Conservation (phyloP, 768 basidiomycete genomes). For the Trametes sanguinea region DNA sequence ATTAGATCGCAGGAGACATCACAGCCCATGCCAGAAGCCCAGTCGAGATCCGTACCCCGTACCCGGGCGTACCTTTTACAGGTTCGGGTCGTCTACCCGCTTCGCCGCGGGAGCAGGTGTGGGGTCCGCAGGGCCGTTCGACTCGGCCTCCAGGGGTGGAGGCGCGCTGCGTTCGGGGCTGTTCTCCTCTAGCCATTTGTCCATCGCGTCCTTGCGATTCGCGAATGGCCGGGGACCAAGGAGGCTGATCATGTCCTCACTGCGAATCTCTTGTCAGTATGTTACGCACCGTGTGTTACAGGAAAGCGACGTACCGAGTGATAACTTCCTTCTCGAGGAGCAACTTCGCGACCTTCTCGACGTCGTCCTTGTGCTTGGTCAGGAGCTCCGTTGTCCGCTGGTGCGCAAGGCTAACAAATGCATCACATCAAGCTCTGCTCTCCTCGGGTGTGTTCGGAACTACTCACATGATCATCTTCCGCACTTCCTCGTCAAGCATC, state of each 20-base stretch:
- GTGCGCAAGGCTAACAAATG: conserved; percentile 62
- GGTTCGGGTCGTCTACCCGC: conserved; percentile 35
- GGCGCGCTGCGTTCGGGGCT: conserved; percentile 61
- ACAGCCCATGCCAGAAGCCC: neutral
- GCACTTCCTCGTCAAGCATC: conserved; percentile 87
- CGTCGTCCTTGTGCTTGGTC: conserved; percentile 78
- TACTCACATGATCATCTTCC: conserved; percentile 87
- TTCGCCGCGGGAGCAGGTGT: conserved; percentile 53
- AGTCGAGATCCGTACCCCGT: neutral
- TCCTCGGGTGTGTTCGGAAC: neutral
- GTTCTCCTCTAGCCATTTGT: conserved; percentile 92
- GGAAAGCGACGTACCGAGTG: conserved; percentile 61
- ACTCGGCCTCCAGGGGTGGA: conserved; percentile 53
- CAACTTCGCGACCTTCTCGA: conserved; percentile 90
- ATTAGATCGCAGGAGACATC: conserved; percentile 19
- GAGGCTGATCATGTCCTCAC: conserved; percentile 85
- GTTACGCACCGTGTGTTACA: neutral
- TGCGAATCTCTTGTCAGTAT: conserved; percentile 33
- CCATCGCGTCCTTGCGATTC: conserved; percentile 89
- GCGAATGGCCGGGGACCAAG: conserved; percentile 82
- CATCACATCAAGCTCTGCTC: conserved; percentile 14
- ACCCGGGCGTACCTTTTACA: neutral
- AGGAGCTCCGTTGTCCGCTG: conserved; percentile 80
- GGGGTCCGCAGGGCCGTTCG: conserved; percentile 27
- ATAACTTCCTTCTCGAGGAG: conserved; percentile 96